phyloP scores from a whole-genome alignment of 2,329 filamentous ascomycete genomes.

The Graphilbum sp. region DNA sequence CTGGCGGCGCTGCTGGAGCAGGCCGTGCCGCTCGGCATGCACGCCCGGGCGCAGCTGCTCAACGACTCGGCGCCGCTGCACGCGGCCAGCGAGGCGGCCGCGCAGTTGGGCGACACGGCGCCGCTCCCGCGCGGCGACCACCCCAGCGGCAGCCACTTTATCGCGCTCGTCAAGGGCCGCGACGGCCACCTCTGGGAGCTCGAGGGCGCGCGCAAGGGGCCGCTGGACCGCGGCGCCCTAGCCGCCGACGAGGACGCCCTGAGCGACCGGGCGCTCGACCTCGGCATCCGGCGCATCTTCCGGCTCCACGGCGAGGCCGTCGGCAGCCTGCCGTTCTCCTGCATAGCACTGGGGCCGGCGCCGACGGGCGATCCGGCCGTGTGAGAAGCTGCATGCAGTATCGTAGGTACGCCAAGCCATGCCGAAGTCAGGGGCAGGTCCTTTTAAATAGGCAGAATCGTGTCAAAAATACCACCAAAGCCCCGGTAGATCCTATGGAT shows the following conservation, averaged over 20 bases:
- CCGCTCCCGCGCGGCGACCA: constrained; percentile 33
- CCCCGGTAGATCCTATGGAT: no score
- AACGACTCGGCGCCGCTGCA: constrained; percentile 58
- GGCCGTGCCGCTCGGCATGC: constrained; percentile 42
- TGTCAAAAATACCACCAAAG: no score
- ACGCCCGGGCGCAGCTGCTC: constrained; percentile 50
- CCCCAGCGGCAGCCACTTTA: constrained; percentile 56
- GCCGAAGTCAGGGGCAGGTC: no score
- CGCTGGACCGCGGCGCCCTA: constrained; percentile 46
- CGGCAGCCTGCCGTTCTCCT: neutral
- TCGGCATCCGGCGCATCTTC: constrained; percentile 32
- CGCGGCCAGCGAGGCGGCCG: constrained; percentile 55
- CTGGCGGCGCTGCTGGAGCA: constrained; percentile 42
- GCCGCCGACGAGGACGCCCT: constrained; percentile 42
- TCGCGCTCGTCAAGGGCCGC: constrained; percentile 58
- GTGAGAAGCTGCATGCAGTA: neutral
- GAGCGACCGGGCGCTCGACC: constrained; percentile 50
- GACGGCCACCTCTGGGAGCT: constrained; percentile 60
- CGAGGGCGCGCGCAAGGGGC: constrained; percentile 59
- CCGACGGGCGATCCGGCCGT: no score
- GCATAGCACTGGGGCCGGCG: neutral
- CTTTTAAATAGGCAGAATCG: no score
- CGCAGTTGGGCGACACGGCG: constrained; percentile 46
- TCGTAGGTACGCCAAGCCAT: no score
- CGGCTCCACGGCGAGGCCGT: neutral